Conservation (phyloP, 2,329 filamentous ascomycete genomes). For the Bertia moriformis region DNA sequence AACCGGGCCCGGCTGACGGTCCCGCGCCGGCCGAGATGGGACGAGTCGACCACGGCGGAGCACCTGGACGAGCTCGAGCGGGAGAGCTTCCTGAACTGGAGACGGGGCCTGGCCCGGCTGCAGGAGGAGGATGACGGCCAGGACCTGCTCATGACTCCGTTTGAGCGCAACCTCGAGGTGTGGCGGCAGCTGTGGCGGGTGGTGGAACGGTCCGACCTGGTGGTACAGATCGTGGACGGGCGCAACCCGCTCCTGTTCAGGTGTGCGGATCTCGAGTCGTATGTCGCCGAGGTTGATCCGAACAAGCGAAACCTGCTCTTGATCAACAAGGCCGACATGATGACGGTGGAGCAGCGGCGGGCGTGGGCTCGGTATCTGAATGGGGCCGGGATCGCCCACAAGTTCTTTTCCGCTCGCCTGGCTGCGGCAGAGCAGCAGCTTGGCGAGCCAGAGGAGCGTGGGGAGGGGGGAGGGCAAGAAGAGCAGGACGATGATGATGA, state of each 20-base stretch:
- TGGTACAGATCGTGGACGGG: constrained; percentile 97
- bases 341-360: constrained; percentile 70
- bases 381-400: constrained; percentile 68
- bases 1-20: constrained; percentile 73
- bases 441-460: constrained; percentile 33
- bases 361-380: constrained; percentile 81
- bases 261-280: constrained; percentile 80
- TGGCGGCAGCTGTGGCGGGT: constrained; percentile 98
- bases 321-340: constrained; percentile 99
- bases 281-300: constrained; percentile 81
- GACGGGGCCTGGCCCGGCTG: constrained; percentile 76
- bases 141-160: constrained; percentile 94
- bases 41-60: constrained; percentile 66
- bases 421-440: constrained; percentile 80
- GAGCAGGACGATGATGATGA: too few relatives aligned
- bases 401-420: constrained; percentile 87
- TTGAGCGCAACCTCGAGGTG: constrained; percentile 92
- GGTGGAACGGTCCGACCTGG: constrained; percentile 85
- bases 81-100: constrained; percentile 73
- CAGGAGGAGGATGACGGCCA: constrained; percentile 86
- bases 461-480: constrained; percentile 16
- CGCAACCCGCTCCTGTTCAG: constrained; percentile 87
- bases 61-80: constrained; percentile 69
- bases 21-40: constrained; percentile 78
- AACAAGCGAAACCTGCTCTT: constrained; percentile 82